These are phyloP conservation scores for Iodosphaeria phyllophila DNA, from an alignment of 2,329 filamentous ascomycete genomes.

Conservation along the genomic window DNA sequence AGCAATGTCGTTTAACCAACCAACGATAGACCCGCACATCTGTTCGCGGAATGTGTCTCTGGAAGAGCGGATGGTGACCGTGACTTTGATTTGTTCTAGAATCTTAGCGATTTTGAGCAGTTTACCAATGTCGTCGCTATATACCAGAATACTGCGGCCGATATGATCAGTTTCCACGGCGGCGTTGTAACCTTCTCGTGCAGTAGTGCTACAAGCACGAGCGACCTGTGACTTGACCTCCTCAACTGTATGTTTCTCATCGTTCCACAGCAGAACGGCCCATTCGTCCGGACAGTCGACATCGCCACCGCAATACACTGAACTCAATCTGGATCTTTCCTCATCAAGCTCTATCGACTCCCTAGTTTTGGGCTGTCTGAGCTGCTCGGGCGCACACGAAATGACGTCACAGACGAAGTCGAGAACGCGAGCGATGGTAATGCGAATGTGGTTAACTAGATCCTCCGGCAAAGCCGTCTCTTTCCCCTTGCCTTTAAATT, in stretches of 20 bases:
- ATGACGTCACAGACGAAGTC: conserved; percentile 98
- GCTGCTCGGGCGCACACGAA: conserved; percentile 90
- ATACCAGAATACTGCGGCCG: conserved; percentile 70
- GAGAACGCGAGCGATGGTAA: conserved; percentile 69
- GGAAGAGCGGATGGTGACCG: conserved; percentile 82
- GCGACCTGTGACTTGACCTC: conserved; percentile 85
- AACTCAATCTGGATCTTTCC: conserved; percentile 53
- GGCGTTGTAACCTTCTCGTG: conserved; percentile 48
- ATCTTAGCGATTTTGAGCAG: conserved; percentile 66
- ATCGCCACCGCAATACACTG: conserved; percentile 55
- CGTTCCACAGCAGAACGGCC: conserved; percentile 84
- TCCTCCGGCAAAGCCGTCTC: conserved; percentile 50
- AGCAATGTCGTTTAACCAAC: conserved; percentile 87
- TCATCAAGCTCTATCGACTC: conserved; percentile 73
- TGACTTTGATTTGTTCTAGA: conserved; percentile 90
- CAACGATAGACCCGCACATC: conserved; percentile 95
- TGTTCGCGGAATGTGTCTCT: conserved; percentile 93
- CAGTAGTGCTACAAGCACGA: conserved; percentile 62
- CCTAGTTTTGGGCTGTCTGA: conserved; percentile 68
- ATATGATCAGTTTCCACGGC: conserved; percentile 81
- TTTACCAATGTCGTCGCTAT: conserved; percentile 49
- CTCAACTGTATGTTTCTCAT: conserved; percentile 90
- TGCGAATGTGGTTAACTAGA: conserved; percentile 57
- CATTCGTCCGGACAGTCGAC: conserved; percentile 55
- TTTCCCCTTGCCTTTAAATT: conserved; percentile 42